phyloP scores from a whole-genome alignment of 179 eudicot species.

The Heliamphora pulchella region DNA sequence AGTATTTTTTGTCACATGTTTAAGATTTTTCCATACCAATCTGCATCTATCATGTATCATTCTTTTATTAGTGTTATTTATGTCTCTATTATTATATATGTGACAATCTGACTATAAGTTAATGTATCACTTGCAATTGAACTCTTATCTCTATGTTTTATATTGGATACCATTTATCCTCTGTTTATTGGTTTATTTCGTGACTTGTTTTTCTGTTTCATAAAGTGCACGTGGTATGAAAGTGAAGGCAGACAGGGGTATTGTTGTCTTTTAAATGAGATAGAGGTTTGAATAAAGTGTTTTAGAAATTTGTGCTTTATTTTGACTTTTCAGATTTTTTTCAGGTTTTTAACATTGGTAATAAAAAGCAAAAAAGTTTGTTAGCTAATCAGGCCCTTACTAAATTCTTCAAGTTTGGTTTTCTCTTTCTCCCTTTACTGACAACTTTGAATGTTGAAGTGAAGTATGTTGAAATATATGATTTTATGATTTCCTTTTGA shows the following conservation, averaged over 20 bases:
- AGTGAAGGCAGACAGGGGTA: slow-evolving; percentile 89
- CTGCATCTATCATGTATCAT: not conserved
- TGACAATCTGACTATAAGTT: not conserved
- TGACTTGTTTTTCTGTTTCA: not conserved
- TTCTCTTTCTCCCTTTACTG: no score
- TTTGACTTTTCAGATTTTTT: no score
- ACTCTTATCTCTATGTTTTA: not conserved
- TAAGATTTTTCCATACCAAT: not conserved
- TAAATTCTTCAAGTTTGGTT: no score
- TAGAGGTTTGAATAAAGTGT: no score
- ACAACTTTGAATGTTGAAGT: slow-evolving; percentile 70
- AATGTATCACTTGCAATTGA: not conserved
- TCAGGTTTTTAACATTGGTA: no score
- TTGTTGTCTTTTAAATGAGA: no score
- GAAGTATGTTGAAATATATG: slow-evolving; percentile 49
- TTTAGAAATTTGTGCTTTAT: no score
- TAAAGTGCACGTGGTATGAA: slow-evolving; percentile 66
- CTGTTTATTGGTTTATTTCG: no score
- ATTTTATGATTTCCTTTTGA: slow-evolving; percentile 13
- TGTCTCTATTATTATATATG: not conserved
- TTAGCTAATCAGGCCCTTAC: no score
- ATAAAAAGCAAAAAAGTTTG: no score
- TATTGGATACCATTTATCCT: not conserved
- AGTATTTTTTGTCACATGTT: not conserved
- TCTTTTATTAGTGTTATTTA: not conserved